These are phyloP conservation scores for Alternaria brassicicola DNA, from an alignment of 2,329 filamentous ascomycete species.

Conservation along the genomic window DNA sequence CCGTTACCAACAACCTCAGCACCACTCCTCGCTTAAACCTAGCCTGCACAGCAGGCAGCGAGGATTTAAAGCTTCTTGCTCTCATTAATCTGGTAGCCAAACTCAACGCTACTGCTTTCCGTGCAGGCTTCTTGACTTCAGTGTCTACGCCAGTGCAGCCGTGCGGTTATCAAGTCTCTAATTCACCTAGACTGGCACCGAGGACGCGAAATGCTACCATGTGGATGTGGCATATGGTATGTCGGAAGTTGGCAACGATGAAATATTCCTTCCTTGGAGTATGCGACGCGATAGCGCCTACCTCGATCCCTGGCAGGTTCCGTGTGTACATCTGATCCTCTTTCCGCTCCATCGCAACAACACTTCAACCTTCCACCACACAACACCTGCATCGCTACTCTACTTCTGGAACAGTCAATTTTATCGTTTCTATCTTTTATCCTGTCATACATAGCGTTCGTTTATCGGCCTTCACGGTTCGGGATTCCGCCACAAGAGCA, in stretches of 20 bases:
- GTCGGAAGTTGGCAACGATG: too few relatives aligned
- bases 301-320: not conserved
- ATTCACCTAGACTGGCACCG: not conserved
- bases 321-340: not conserved
- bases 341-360: not conserved
- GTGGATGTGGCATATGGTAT: too few relatives aligned
- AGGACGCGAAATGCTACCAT: not conserved
- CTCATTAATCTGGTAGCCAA: not conserved
- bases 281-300: not conserved
- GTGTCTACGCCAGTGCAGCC: conserved; percentile 5
- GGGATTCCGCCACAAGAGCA: not conserved
- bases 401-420: not conserved
- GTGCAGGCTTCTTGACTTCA: conserved; percentile 17
- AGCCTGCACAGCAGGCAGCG: conserved; percentile 50
- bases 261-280: too few relatives aligned
- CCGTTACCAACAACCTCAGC: conserved; percentile 60
- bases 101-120: not conserved
- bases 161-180: not conserved
- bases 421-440: not conserved
- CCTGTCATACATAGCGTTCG: not conserved
- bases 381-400: not conserved
- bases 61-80: not conserved
- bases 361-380: not conserved
- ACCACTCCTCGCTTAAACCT: conserved; percentile 61
- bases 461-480: not conserved